A percentile compares a stretch with the other conserved stretches of the same genome.
Conservation (phyloP, 1,284 basidiomycete genomes). For the Fomitopsis palustris region DNA sequence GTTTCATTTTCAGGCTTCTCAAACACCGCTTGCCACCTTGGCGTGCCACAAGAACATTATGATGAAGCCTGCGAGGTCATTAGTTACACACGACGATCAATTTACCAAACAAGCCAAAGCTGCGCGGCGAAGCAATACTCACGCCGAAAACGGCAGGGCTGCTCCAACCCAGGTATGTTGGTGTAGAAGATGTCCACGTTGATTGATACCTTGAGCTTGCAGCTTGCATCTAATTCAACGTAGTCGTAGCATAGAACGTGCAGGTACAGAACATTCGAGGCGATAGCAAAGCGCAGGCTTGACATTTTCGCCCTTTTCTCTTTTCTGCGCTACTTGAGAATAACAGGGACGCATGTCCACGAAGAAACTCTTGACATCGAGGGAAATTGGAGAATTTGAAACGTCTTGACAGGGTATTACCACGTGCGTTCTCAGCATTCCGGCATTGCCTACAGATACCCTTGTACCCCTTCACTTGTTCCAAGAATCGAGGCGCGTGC, state of each 20-base stretch:
- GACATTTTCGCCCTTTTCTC: constrained; percentile 40
- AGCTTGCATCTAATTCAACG: constrained; percentile 20
- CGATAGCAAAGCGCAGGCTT: constrained; percentile 36
- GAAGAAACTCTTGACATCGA: constrained; percentile 27
- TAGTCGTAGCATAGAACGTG: constrained; percentile 17
- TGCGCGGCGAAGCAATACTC: neutral
- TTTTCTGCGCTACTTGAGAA: constrained; percentile 36
- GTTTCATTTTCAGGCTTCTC: neutral
- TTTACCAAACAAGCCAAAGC: neutral
- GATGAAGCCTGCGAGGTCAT: neutral
- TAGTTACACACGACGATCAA: neutral
- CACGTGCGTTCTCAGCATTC: constrained; percentile 27
- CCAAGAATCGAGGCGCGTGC: constrained; percentile 16
- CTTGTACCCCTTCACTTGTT: constrained; percentile 16
- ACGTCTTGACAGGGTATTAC: constrained; percentile 22
- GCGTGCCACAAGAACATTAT: neutral
- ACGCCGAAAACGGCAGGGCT: neutral
- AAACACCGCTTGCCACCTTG: neutral
- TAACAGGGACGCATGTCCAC: constrained; percentile 23
- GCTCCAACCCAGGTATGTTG: neutral
- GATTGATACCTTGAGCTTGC: constrained; percentile 18
- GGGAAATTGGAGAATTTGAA: constrained; percentile 22
- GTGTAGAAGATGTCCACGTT: neutral
- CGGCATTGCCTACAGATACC: constrained; percentile 25
- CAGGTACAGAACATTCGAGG: constrained; percentile 21